Evolutionary conservation across 345 rosid species (phyloP).

Genomic region (Aquilaria malaccensis): DNA sequence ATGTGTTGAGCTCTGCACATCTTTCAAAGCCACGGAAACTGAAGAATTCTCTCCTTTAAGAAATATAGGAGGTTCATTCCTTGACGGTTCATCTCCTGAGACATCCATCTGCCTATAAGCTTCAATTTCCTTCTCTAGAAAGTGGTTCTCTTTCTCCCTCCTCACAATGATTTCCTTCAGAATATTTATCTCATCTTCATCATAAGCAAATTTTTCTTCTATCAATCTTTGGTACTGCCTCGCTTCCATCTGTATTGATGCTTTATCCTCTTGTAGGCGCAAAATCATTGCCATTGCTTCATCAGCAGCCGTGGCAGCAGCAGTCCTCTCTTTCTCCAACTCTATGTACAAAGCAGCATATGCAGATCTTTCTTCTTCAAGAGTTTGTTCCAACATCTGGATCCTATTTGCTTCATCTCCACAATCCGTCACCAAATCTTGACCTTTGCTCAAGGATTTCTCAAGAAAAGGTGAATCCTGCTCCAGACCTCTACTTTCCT

Average conservation of each 20-base stretch:
- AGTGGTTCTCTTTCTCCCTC: slow-evolving; percentile 71
- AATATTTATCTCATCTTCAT: slow-evolving; percentile 77
- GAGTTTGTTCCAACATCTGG: slow-evolving; percentile 41
- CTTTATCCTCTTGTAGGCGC: slow-evolving; percentile 78
- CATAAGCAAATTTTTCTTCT: slow-evolving; percentile 77
- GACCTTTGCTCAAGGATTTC: slow-evolving; percentile 5
- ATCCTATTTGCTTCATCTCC: slow-evolving; percentile 23
- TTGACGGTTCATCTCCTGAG: slow-evolving; percentile 26
- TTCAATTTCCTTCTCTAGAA: slow-evolving; percentile 74
- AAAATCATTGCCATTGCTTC: slow-evolving; percentile 93
- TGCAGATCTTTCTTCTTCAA: slow-evolving; percentile 46
- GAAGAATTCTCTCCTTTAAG: slow-evolving; percentile 9
- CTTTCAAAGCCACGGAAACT: slow-evolving; percentile 17
- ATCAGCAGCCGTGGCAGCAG: slow-evolving; percentile 80
- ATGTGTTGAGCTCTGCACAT: slow-evolving; percentile 9
- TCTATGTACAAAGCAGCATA: slow-evolving; percentile 43
- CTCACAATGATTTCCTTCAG: slow-evolving; percentile 73
- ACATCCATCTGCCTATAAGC: slow-evolving; percentile 45
- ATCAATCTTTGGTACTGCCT: slow-evolving; percentile 81
- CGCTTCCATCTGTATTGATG: slow-evolving; percentile 77
- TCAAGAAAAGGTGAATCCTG: slow-evolving; percentile 20
- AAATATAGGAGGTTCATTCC: slow-evolving; percentile 13
- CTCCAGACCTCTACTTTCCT: slow-evolving; percentile 15
- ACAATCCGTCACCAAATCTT: slow-evolving; percentile 11
- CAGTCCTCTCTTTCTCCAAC: slow-evolving; percentile 78